Conservation (phyloP, 108 stramenopile species). For the Pseudonitzschia pungens region DNA sequence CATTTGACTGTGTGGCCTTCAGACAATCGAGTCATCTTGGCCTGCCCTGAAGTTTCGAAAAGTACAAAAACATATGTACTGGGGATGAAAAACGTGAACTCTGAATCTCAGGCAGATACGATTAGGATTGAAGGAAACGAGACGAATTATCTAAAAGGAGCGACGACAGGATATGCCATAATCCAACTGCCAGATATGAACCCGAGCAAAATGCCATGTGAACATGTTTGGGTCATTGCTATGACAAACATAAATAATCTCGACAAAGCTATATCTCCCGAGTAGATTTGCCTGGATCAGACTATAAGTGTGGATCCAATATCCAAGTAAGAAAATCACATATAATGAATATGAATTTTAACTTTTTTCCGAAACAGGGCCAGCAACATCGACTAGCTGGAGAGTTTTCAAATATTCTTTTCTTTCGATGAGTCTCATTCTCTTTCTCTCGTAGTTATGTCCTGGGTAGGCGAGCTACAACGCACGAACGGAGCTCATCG, state of each 20-base stretch:
- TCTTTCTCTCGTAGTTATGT: not conserved
- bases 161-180: too few relatives aligned
- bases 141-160: not conserved
- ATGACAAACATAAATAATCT: slow-evolving; percentile 35
- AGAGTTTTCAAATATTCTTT: not conserved
- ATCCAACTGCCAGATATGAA: slow-evolving; percentile 41
- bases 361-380: not conserved
- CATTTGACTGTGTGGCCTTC: too few relatives aligned
- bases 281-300: too few relatives aligned
- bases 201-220: slow-evolving; percentile 45
- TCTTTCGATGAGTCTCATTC: not conserved
- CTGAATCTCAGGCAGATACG: not conserved
- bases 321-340: too few relatives aligned
- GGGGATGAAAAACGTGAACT: slow-evolving; percentile 9
- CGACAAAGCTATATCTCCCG: not conserved
- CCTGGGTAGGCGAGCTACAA: not conserved
- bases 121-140: not conserved
- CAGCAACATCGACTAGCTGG: not conserved
- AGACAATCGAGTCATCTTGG: slow-evolving; percentile 18
- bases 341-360: too few relatives aligned
- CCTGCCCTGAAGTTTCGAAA: slow-evolving; percentile 29
- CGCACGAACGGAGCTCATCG: slow-evolving; percentile 6
- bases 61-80: slow-evolving; percentile 32
- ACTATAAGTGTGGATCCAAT: too few relatives aligned
- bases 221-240: slow-evolving; percentile 49